These are phyloP conservation scores for Kurtzmaniella fragi DNA, from an alignment of 805 yeast species.

Conservation along the genomic window DNA sequence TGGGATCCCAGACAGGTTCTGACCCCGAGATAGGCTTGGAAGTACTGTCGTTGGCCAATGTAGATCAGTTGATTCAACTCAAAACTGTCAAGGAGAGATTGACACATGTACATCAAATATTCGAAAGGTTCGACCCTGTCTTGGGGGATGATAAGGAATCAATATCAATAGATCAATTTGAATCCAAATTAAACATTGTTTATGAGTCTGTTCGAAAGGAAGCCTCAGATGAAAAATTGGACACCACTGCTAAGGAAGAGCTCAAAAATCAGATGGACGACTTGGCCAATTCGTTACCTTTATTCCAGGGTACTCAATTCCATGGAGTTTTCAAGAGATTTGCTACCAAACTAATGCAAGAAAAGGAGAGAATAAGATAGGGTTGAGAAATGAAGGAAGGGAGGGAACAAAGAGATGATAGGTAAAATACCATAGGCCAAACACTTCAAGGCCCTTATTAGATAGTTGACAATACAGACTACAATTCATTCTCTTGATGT, in stretches of 20 bases:
- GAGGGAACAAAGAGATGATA: too few species aligned
- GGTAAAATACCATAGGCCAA: too few species aligned
- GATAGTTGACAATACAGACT: too few species aligned
- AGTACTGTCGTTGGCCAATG: conserved; percentile 13
- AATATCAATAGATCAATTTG: conserved; percentile 6
- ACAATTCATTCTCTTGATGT: too few species aligned
- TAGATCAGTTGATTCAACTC: conserved; percentile 33
- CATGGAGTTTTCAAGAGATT: conserved; percentile 47
- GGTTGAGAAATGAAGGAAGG: not conserved
- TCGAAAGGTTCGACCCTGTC: conserved; percentile 32
- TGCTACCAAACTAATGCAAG: conserved; percentile 33
- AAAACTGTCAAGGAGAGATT: conserved; percentile 43
- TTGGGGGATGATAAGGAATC: conserved; percentile 4
- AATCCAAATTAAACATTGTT: conserved; percentile 3
- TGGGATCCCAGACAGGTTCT: not conserved
- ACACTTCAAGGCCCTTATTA: too few species aligned
- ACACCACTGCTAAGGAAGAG: too few species aligned
- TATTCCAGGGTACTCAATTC: conserved; percentile 51
- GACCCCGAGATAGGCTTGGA: conserved; percentile 2
- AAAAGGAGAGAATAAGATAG: conserved; percentile 18
- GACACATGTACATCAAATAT: conserved; percentile 38
- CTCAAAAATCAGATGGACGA: conserved; percentile 45
- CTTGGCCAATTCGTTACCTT: conserved; percentile 44
- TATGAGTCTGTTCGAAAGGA: conserved; percentile 4
- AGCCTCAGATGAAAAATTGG: too few species aligned